phyloP scores from a whole-genome alignment of 2,329 filamentous ascomycete species.

The Ceratocystis smalleyi region DNA sequence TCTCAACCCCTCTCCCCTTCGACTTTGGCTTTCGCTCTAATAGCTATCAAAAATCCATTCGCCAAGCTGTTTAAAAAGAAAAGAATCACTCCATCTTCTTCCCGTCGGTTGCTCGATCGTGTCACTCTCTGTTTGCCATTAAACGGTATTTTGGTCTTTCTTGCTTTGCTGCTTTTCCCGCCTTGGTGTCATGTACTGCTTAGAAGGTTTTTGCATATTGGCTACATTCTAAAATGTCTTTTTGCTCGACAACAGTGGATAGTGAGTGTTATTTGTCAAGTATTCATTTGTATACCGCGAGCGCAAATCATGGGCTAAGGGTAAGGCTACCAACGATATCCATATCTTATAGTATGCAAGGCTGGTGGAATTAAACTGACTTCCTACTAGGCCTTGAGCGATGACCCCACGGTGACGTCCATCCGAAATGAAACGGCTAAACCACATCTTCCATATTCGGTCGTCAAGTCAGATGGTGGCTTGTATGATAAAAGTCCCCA shows the following conservation, averaged over 20 bases:
- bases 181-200: neutral
- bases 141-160: neutral
- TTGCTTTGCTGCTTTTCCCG: neutral
- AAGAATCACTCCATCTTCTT: neutral
- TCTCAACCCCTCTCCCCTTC: neutral
- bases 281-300: neutral
- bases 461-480: neutral
- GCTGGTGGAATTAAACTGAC: neutral
- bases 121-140: neutral
- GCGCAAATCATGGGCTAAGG: no score
- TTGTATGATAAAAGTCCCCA: neutral
- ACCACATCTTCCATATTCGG: neutral
- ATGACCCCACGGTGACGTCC: neutral
- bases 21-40: no score
- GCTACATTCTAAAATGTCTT: neutral
- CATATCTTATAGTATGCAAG: neutral
- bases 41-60: neutral
- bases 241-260: neutral
- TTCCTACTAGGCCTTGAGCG: neutral
- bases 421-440: neutral
- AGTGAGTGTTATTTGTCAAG: neutral
- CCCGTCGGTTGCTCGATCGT: neutral
- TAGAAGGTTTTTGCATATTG: neutral
- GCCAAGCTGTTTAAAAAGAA: neutral
- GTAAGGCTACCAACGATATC: neutral